Evolutionary conservation across 768 basidiomycete species (phyloP).

Genomic region (Termitomyces sp.): DNA sequence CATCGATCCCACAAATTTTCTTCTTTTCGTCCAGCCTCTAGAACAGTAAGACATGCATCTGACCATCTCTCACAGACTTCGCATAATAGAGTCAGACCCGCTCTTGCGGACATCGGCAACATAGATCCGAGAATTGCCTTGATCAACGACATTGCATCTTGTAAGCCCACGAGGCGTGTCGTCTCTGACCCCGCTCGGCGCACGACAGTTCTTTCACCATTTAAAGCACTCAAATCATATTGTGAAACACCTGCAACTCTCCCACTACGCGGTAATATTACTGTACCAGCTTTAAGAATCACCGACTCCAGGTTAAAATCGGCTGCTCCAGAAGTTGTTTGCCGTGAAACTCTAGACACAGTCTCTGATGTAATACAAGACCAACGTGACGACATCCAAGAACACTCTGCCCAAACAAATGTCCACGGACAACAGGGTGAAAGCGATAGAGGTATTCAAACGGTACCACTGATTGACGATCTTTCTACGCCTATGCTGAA

Average conservation of each 20-base stretch:
- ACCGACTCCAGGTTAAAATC: background rate
- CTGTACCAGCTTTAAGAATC: background rate
- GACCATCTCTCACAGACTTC: conserved; percentile 1
- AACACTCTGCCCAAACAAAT: background rate
- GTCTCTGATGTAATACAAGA: background rate
- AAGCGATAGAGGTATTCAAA: background rate
- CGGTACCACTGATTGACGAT: background rate
- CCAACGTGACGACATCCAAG: background rate
- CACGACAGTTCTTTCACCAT: conserved; percentile 1
- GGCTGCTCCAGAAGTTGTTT: background rate
- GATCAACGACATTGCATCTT: conserved; percentile 12
- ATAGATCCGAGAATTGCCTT: conserved; percentile 14
- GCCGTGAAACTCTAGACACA: background rate
- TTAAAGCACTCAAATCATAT: background rate
- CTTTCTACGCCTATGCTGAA: background rate
- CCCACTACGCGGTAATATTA: background rate
- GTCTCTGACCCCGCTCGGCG: conserved; percentile 25
- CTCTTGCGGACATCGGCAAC: conserved; percentile 17
- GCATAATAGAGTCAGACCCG: conserved; percentile 1
- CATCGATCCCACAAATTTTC: background rate
- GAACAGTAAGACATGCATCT: conserved; percentile 6
- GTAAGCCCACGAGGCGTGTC: conserved; percentile 18
- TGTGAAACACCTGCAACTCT: background rate
- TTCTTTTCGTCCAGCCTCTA: background rate
- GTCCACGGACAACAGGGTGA: background rate